Conservation (phyloP, 2,329 filamentous ascomycete genomes). For the Zymoseptoria passerinii region DNA sequence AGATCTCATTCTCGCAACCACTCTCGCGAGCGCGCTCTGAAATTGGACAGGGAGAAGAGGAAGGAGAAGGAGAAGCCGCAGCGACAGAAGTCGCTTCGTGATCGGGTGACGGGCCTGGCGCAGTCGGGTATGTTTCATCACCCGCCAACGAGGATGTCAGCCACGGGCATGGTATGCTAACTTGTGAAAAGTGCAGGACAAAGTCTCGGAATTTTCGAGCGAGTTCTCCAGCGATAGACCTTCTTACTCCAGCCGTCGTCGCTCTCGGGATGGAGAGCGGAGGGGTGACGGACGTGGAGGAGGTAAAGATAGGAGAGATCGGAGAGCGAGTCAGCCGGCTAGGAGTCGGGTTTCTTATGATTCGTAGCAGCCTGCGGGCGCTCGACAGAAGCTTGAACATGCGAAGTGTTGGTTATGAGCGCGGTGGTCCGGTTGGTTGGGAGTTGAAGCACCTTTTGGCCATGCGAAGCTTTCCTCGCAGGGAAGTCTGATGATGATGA, state of each 20-base stretch:
- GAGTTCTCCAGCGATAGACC: neutral
- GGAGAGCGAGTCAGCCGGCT: neutral
- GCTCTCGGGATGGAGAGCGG: neutral
- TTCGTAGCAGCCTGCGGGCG: neutral
- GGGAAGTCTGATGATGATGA: neutral
- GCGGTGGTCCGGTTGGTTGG: too few relatives aligned
- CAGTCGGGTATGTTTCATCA: neutral
- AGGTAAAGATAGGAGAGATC: neutral
- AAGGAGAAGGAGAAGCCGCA: neutral
- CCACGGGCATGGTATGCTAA: neutral
- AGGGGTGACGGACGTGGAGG: neutral
- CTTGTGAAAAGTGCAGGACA: neutral
- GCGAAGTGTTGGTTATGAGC: too few relatives aligned
- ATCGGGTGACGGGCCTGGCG: neutral
- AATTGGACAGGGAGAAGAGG: neutral
- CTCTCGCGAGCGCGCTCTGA: neutral
- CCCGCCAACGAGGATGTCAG: neutral
- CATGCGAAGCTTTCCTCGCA: neutral
- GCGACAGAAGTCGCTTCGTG: neutral
- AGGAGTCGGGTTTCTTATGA: neutral
- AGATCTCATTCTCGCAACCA: constrained; percentile 6
- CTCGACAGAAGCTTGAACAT: too few relatives aligned
- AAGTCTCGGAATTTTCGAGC: neutral
- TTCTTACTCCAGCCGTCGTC: too few relatives aligned
- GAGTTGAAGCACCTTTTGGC: neutral